Evolutionary conservation across 2,329 filamentous ascomycete genomes (phyloP).

Genomic region (Tolypocladium pustulatum): DNA sequence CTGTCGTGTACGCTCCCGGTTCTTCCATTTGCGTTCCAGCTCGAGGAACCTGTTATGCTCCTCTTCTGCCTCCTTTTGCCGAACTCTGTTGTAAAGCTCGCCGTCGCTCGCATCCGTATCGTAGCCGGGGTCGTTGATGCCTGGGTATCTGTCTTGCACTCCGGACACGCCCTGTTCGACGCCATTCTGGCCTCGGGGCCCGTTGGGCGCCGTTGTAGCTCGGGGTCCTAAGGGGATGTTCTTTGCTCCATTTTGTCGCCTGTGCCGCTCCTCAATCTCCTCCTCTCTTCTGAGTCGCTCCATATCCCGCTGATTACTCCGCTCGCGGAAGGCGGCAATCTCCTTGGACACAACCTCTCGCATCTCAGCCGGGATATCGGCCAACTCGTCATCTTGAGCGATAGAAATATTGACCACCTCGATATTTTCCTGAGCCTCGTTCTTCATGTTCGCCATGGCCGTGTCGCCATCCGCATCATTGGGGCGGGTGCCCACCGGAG

Average conservation of each 20-base stretch:
- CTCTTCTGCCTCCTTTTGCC: conserved; percentile 63
- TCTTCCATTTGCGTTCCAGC: conserved; percentile 82
- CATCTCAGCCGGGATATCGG: conserved; percentile 94
- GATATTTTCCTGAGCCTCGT: conserved; percentile 51
- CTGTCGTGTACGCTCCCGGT: conserved; percentile 73
- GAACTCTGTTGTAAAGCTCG: conserved; percentile 65
- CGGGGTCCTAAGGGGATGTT: conserved; percentile 24
- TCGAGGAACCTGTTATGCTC: conserved; percentile 73
- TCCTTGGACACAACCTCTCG: conserved; percentile 88
- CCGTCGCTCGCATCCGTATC: conserved; percentile 81
- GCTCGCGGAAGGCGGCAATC: conserved; percentile 87
- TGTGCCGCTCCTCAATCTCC: conserved; percentile 80
- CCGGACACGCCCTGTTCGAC: conserved; percentile 44
- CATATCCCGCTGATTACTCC: conserved; percentile 78
- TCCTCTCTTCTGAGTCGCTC: conserved; percentile 84
- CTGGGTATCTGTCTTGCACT: conserved; percentile 46
- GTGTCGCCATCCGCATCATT: conserved; percentile 61
- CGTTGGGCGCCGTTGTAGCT: conserved; percentile 53
- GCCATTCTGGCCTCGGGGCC: conserved; percentile 56
- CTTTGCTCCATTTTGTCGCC: conserved; percentile 62
- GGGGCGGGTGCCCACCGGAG: conserved; percentile 31
- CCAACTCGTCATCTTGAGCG: conserved; percentile 80
- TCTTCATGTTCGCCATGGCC: conserved; percentile 57
- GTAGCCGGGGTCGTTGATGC: conserved; percentile 63
- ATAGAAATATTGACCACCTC: conserved; percentile 88